Percentiles rank a stretch among this genome's conserved stretches.
Evolutionary conservation across 805 yeast genomes (phyloP).

Genomic region (Sugiyamaella smithiae): DNA sequence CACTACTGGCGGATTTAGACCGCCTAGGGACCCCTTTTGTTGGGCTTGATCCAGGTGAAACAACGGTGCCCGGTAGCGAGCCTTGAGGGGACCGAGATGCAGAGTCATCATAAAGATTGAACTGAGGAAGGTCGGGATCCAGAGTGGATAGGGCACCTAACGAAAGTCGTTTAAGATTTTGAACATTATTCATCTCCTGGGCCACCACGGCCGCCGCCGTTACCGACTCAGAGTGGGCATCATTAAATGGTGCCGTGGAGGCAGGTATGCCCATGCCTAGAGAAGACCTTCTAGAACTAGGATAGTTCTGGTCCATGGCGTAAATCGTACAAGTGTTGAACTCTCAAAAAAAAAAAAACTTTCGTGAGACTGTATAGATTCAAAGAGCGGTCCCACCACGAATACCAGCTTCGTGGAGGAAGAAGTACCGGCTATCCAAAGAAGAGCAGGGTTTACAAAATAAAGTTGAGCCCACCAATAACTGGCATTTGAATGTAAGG

Average conservation of each 20-base stretch:
- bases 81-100: constrained; percentile 10
- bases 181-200: constrained; percentile 41
- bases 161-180: constrained; percentile 40
- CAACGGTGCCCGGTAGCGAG: not conserved
- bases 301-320: no score
- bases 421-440: no score
- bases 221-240: constrained; percentile 18
- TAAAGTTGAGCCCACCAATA: not conserved
- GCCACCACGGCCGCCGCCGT: constrained; percentile 37
- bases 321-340: no score
- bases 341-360: no score
- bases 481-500: not conserved
- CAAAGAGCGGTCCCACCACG: not conserved
- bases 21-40: not conserved
- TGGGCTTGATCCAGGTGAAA: constrained; percentile 8
- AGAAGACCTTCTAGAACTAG: not conserved
- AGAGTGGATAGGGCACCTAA: constrained; percentile 36
- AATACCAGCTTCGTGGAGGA: constrained; percentile 2
- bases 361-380: no score
- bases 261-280: not conserved
- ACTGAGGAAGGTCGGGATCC: constrained; percentile 41
- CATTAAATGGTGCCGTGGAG: not conserved
- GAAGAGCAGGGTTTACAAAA: no score
- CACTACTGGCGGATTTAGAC: not conserved
- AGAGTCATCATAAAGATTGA: constrained; percentile 3